phyloP scores from a whole-genome alignment of 2,329 filamentous ascomycete species.

The Nemania serpens region DNA sequence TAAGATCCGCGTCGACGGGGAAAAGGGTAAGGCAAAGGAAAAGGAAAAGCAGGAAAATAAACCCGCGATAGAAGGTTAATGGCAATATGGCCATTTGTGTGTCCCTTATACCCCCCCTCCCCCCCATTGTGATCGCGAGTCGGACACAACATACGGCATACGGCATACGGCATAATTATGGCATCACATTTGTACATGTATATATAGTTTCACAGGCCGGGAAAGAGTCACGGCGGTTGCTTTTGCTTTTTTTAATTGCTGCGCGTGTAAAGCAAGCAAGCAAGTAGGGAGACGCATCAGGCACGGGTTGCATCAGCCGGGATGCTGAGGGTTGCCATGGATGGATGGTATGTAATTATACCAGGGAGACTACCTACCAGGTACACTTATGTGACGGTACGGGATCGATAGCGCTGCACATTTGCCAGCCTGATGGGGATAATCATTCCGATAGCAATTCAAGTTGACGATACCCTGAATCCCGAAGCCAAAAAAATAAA shows the following conservation, averaged over 20 bases:
- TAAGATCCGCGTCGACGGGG: background rate
- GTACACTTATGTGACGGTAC: background rate
- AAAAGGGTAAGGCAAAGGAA: background rate
- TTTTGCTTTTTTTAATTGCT: background rate
- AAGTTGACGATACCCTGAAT: no score
- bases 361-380: no score
- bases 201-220: conserved; percentile 2
- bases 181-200: conserved; percentile 12
- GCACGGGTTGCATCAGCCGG: background rate
- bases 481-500: no score
- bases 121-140: no score
- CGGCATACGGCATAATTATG: conserved; percentile 1
- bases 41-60: background rate
- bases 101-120: background rate
- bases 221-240: background rate
- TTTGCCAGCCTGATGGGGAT: conserved; percentile 2
- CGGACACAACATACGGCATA: background rate
- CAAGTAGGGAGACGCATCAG: background rate
- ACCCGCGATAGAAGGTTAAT: conserved; percentile 9
- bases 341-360: no score
- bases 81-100: background rate
- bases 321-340: background rate
- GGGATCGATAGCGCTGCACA: conserved; percentile 2
- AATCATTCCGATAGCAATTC: no score
- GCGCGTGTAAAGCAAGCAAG: conserved; percentile 2